Evolutionary conservation across 805 yeast species (phyloP), one percentile per base, ranked within the genome.

Genomic region (Ogataea degrootiae): DNA sequence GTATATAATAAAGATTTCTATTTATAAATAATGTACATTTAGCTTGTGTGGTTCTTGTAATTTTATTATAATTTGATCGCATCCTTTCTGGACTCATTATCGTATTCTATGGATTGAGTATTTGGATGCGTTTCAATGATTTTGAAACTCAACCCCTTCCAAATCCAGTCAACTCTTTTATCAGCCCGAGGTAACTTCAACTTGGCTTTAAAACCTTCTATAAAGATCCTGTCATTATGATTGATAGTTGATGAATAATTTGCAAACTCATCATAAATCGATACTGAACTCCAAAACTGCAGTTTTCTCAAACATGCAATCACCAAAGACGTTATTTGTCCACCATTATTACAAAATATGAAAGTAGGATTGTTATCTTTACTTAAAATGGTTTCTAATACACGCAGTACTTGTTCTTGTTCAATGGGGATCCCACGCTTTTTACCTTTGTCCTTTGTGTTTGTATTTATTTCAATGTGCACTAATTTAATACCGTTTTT

Each of bases 261-360:
- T 38, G 85, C 75, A 58, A 86, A 91, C 67, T 92, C 99, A 53
- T 84, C 87, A 57, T 87, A 80, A 14, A 92, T 90, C 0, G 97
- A 83, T 3, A 89, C 87, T 6, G 87, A 77, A 9, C 94, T 83
- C 99, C 99, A 94, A 56, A 85, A 80, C 23, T 88, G 85, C 17
- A 87, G 68, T 55, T 87, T 87, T 34, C 99, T 68, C 36, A 90
- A 68, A 62, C 97, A 90, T 4, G 97, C 98, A 22, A 92, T 77
- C 1, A 88, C 80, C 41, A 94, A 70, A 22, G 92, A 80, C 0
- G 96, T 87, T 2, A 87, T 85, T 53, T 88, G 90, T 9, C 96
- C 90, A 0, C 97, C 98, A 60, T 89, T 91, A 23, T 83, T 69
- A 64, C 98, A 92, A 65, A 92, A 97, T 5, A 92, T 63, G 61